Evolutionary conservation across 208 protist genomes (phyloP), one percentile per base, ranked within the genome.

Genomic region (Leptomonas pyrrhocoris): DNA sequence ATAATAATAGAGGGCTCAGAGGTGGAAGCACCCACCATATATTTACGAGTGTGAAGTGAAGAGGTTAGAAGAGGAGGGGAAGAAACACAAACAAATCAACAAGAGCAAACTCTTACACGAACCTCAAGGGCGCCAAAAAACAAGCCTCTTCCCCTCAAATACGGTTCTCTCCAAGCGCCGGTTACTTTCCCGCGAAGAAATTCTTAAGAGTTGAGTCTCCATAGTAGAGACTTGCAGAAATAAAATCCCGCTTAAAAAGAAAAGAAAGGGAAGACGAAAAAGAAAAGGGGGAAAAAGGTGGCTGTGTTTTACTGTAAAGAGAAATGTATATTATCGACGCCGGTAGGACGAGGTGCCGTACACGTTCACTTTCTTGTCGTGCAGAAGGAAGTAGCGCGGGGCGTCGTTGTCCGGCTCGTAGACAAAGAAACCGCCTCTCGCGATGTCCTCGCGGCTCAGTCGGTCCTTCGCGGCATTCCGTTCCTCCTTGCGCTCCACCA

Each of bases 381-480:
- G 18, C 51, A 57, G 18, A 7, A 34, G 15, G 28, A 57, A 57
- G 28, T 40, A 57, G 2, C n/a, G 28, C 30, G 51, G 28, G 13
- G 9, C 6, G 6, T 38, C 28, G 19, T 27, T 28, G 13, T 57
- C 18, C 15, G 51, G 27, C 27, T 31, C 8, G 19, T 57, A 57
- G 28, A 57, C 16, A n/a, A 57, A 57, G 5, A 57, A 59, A 31
- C 55, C 36, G 13, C 55, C 55, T n/a, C 45, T 9, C 2, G 18
- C 0, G 55, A 59, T 45, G 30, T 57, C 51, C 3, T 57, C 51
- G 23, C 11, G 7, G 51, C 13, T 34, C 28, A 57, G 51, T 3
- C 51, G 51, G 30, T 57, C 27, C 28, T 21, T 21, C 55, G 55
- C 55, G 34, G n/a, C 55, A 18, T 59, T 28, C 23, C 51, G 51